Evolutionary conservation across 1,284 basidiomycete genomes (phyloP).

Genomic region (Austroboletus novae-zelandiae): DNA sequence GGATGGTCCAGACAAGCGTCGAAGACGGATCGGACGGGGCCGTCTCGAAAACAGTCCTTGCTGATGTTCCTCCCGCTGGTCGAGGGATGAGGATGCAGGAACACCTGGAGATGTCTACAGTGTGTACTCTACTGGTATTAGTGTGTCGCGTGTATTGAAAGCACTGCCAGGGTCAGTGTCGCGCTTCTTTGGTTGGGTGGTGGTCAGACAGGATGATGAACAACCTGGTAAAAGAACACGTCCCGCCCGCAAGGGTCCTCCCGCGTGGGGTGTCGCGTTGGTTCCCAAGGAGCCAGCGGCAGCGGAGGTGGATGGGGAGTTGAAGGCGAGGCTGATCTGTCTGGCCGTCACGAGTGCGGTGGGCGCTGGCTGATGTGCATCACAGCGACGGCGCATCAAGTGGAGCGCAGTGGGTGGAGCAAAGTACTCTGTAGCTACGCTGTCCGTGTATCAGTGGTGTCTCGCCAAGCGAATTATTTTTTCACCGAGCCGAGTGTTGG

Average conservation of each 20-base stretch:
- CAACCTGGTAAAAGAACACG: constrained; percentile 85
- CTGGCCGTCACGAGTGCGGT: constrained; percentile 2
- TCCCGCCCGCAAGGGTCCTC: constrained; percentile 45
- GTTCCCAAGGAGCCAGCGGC: constrained; percentile 28
- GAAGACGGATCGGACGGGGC: constrained; percentile 51
- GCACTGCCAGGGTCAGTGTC: constrained; percentile 5
- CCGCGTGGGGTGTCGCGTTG: constrained; percentile 26
- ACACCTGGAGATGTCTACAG: constrained; percentile 78
- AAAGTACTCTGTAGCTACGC: no score
- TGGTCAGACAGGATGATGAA: constrained; percentile 56
- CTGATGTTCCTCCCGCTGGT: constrained; percentile 83
- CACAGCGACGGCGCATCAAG: neutral
- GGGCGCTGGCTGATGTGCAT: neutral
- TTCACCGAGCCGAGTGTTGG: no score
- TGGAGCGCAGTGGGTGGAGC: neutral
- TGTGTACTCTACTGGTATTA: neutral
- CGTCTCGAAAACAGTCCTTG: constrained; percentile 87
- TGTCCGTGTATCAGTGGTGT: no score
- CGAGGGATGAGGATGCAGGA: constrained; percentile 84
- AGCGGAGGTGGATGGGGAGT: constrained; percentile 69
- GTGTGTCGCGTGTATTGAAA: neutral
- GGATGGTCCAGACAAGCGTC: constrained; percentile 88
- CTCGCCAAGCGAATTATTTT: no score
- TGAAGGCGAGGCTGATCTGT: constrained; percentile 85
- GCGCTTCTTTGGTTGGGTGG: neutral